phyloP scores from a whole-genome alignment of 2,329 filamentous ascomycete species.

The Venturiaceae sp. region DNA sequence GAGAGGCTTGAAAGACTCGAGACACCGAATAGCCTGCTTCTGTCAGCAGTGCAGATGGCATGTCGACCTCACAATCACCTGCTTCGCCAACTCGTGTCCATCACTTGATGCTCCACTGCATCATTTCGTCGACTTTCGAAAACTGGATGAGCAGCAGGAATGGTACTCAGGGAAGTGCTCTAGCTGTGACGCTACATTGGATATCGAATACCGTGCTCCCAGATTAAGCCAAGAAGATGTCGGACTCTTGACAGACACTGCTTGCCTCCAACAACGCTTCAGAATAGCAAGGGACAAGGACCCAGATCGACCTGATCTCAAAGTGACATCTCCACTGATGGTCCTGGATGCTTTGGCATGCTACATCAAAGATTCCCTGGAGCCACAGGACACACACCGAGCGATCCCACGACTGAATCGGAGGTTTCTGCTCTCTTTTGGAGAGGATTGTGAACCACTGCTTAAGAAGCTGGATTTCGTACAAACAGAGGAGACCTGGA shows the following conservation, averaged over 20 bases:
- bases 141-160: not conserved
- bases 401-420: constrained; percentile 52
- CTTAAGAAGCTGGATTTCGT: constrained; percentile 49
- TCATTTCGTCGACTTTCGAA: constrained; percentile 35
- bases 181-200: not conserved
- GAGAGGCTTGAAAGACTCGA: not conserved
- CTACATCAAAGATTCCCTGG: constrained; percentile 51
- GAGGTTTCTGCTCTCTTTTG: constrained; percentile 54
- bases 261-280: constrained; percentile 42
- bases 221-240: constrained; percentile 39
- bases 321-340: constrained; percentile 41
- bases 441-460: constrained; percentile 49
- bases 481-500: constrained; percentile 14
- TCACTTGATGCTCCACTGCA: constrained; percentile 46
- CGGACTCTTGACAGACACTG: constrained; percentile 43
- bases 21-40: constrained; percentile 48
- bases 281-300: constrained; percentile 40
- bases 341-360: constrained; percentile 46
- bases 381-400: constrained; percentile 39
- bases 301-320: constrained; percentile 44
- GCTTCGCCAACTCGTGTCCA: constrained; percentile 28
- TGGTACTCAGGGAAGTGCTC: constrained; percentile 1
- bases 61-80: constrained; percentile 42
- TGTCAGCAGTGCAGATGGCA: constrained; percentile 55
- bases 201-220: constrained; percentile 10